These are phyloP conservation scores for Penicillium steckii DNA, from an alignment of 495 filamentous ascomycete genomes.

Conservation along the genomic window DNA sequence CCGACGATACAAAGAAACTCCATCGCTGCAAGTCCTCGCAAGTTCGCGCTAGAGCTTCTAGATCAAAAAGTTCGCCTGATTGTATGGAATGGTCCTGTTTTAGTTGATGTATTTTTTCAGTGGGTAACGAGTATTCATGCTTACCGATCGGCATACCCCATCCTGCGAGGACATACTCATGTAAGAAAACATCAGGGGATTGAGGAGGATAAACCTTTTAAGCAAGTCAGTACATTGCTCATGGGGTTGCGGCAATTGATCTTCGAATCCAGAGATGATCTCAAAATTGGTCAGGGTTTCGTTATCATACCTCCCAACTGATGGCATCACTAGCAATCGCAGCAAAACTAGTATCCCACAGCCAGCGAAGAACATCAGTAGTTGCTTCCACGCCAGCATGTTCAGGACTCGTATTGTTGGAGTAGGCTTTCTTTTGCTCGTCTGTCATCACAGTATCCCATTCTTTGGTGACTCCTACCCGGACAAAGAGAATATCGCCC, in stretches of 20 bases:
- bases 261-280: not conserved
- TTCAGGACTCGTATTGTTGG: conserved; percentile 21
- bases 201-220: conserved; percentile 34
- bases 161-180: conserved; percentile 53
- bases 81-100: not conserved
- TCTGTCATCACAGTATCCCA: conserved; percentile 39
- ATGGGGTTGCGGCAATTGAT: not conserved
- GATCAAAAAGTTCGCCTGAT: conserved; percentile 54
- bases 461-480: conserved; percentile 44
- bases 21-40: conserved; percentile 46
- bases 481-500: conserved; percentile 56
- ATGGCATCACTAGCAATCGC: conserved; percentile 51
- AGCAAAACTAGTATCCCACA: conserved; percentile 49
- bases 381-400: conserved; percentile 46
- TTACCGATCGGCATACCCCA: conserved; percentile 59
- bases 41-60: conserved; percentile 44
- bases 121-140: not conserved
- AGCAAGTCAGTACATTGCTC: conserved; percentile 10
- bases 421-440: conserved; percentile 31
- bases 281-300: not conserved
- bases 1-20: conserved; percentile 54
- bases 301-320: conserved; percentile 39
- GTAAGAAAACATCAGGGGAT: conserved; percentile 36
- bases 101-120: not conserved
- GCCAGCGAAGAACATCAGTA: conserved; percentile 41